A percentile compares a stretch with the other conserved stretches of the same genome.
Evolutionary conservation across 441 rosid species (phyloP).

Genomic region (Populus trichocarpa): DNA sequence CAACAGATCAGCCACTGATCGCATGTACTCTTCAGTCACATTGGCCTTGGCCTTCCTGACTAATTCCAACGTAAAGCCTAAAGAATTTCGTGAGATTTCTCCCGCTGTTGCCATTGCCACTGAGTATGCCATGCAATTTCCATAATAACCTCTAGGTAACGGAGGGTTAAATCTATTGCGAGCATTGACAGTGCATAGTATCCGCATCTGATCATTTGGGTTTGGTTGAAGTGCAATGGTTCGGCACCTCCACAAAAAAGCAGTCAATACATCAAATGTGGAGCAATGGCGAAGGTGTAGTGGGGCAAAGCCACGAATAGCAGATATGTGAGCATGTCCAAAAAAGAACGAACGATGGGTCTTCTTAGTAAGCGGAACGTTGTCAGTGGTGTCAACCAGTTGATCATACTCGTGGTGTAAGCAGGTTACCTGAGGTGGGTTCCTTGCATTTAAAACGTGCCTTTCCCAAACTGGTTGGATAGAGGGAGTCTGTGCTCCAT

Average conservation of each 20-base stretch:
- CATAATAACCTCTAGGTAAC: slow-evolving; percentile 32
- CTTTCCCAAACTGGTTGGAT: slow-evolving; percentile 37
- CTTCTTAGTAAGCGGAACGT: neutral
- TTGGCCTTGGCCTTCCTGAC: slow-evolving; percentile 25
- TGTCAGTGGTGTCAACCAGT: neutral
- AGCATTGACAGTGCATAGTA: slow-evolving; percentile 16
- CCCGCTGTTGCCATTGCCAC: slow-evolving; percentile 25
- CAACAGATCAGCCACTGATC: neutral
- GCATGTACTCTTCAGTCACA: slow-evolving; percentile 27
- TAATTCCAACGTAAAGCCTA: slow-evolving; percentile 30
- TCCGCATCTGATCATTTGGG: slow-evolving; percentile 31
- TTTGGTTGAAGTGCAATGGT: slow-evolving; percentile 28
- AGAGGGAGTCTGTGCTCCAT: slow-evolving; percentile 27
- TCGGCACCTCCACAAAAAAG: slow-evolving; percentile 46
- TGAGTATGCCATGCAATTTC: slow-evolving; percentile 31
- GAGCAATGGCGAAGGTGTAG: slow-evolving; percentile 19
- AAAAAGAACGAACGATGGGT: slow-evolving; percentile 31
- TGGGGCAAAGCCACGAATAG: slow-evolving; percentile 28
- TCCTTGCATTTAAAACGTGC: slow-evolving; percentile 21
- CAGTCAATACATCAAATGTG: slow-evolving; percentile 26
- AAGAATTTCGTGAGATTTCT: slow-evolving; percentile 20
- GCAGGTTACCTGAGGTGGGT: slow-evolving; percentile 23
- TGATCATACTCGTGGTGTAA: slow-evolving; percentile 33
- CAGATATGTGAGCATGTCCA: slow-evolving; percentile 17
- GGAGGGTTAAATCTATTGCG: slow-evolving; percentile 29